Percentiles rank a stretch among this genome's conserved stretches.
Conservation (phyloP, 306 rosid species). For the Herpetospermum pedunculosum region DNA sequence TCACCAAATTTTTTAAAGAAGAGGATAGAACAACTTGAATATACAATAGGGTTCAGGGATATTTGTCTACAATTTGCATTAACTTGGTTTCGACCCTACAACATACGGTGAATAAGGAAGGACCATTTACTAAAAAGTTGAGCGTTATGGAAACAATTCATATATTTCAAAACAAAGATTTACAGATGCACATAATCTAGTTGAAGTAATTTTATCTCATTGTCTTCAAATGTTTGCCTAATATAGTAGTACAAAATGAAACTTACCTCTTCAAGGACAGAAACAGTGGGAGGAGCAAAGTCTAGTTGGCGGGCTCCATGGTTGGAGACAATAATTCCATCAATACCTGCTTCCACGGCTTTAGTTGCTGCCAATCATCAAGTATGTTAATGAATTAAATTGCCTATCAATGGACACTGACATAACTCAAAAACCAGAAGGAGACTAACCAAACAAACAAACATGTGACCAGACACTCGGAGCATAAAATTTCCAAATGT, state of each 20-base stretch:
- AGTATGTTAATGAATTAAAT: neutral
- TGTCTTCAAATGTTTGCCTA: neutral
- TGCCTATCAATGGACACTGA: neutral
- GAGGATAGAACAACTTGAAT: no score
- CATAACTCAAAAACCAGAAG: neutral
- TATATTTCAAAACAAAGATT: no score
- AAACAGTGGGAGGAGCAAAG: constrained; percentile 22
- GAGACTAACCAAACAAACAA: no score
- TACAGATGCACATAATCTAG: no score
- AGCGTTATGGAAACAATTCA: no score
- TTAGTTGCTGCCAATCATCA: constrained; percentile 17
- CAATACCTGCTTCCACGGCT: constrained; percentile 26
- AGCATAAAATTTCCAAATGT: neutral
- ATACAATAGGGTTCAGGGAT: no score
- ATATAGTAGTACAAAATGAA: neutral
- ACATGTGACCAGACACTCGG: neutral
- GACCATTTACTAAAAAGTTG: no score
- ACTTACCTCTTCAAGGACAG: constrained; percentile 30
- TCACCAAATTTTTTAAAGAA: no score
- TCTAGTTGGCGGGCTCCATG: constrained; percentile 34
- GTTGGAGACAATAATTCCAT: constrained; percentile 29
- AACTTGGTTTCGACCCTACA: no score
- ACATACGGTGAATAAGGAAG: no score
- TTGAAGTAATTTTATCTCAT: neutral
- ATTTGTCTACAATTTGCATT: no score